Conservation (phyloP, 2,329 filamentous ascomycete genomes). For the Claviceps humidiphila region DNA sequence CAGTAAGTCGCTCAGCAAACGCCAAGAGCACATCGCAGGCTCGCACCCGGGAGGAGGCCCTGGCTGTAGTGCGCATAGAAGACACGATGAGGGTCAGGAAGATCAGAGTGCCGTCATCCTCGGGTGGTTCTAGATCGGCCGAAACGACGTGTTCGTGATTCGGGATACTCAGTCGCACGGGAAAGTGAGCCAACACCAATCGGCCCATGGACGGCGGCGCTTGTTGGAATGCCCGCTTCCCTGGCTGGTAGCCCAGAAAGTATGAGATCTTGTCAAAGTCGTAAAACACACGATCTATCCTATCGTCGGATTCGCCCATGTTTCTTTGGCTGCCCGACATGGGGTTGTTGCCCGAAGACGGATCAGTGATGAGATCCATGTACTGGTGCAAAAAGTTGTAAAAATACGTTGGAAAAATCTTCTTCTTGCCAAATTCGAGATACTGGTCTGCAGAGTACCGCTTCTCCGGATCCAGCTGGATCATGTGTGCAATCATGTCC, state of each 20-base stretch:
- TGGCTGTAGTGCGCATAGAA: slow-evolving; percentile 77
- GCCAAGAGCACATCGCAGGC: slow-evolving; percentile 86
- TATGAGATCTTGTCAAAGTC: slow-evolving; percentile 98
- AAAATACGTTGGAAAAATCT: slow-evolving; percentile 92
- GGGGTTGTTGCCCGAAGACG: slow-evolving; percentile 63
- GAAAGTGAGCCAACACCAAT: slow-evolving; percentile 53
- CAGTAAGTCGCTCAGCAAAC: slow-evolving; percentile 80
- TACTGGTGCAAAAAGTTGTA: slow-evolving; percentile 97
- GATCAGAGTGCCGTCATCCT: slow-evolving; percentile 83
- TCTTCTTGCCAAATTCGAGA: slow-evolving; percentile 78
- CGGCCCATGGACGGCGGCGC: slow-evolving; percentile 19
- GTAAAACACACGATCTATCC: slow-evolving; percentile 82
- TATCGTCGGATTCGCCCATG: slow-evolving; percentile 76
- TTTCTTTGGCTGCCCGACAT: slow-evolving; percentile 56
- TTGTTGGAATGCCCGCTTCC: slow-evolving; percentile 20
- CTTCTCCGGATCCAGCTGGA: slow-evolving; percentile 82
- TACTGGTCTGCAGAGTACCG: slow-evolving; percentile 91
- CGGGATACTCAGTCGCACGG: slow-evolving; percentile 74
- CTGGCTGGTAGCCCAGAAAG: slow-evolving; percentile 65
- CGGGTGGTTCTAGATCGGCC: slow-evolving; percentile 43
- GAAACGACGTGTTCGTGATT: slow-evolving; percentile 64
- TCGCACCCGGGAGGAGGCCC: slow-evolving; percentile 73
- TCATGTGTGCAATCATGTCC: slow-evolving; percentile 90
- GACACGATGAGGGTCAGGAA: slow-evolving; percentile 83
- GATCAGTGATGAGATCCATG: slow-evolving; percentile 90